Evolutionary conservation across 2,329 filamentous ascomycete genomes (phyloP), one percentile per base, ranked within the genome.

Genomic region (Cercospora janseana): DNA sequence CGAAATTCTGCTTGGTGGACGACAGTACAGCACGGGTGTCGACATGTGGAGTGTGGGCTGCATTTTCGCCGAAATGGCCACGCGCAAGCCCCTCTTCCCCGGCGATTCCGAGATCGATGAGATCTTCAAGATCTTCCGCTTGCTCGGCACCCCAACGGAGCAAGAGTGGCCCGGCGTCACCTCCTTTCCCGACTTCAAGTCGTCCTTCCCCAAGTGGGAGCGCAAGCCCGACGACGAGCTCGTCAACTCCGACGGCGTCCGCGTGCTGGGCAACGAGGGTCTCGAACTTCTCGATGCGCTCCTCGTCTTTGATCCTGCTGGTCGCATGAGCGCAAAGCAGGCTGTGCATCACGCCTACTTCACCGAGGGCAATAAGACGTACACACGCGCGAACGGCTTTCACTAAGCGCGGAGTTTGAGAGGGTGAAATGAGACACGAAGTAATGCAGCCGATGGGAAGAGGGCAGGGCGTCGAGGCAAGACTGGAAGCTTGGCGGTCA

Each of bases 21-120:
- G 90, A 45, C 89, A 95, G 69, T 95, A 95, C 74, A 93, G 88
- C 10, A 95, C 90, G 10, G 90, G 90, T 50, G 89, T 95, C 32
- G 90, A 95, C 66, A 95, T 95, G 87, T 95, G 90, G 90, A 93
- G 88, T 24, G 85, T 91, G 42, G 90, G 90, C 55, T 93, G 89
- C 70, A 95, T 95, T 70, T 95, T 95, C 69, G 90, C 91, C 7
- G 90, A 95, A 72, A 95, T 95, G 91, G 94, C 88, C 72, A 95
- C 90, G 1, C 82, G 88, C 64, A 95, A 94, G 73, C 89, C 90
- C 4, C 77, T 95, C 34, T 95, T 95, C 76, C 89, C 90, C 9
- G 90, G 90, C 51, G 90, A 95, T 68, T 93, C 88, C 4, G 88
- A 94, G 68, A 94, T 94, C 71, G 88, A 94, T 65, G 88, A 94